Conservation (phyloP, 148 eudicot genomes). For the Nyssa sinensis region DNA sequence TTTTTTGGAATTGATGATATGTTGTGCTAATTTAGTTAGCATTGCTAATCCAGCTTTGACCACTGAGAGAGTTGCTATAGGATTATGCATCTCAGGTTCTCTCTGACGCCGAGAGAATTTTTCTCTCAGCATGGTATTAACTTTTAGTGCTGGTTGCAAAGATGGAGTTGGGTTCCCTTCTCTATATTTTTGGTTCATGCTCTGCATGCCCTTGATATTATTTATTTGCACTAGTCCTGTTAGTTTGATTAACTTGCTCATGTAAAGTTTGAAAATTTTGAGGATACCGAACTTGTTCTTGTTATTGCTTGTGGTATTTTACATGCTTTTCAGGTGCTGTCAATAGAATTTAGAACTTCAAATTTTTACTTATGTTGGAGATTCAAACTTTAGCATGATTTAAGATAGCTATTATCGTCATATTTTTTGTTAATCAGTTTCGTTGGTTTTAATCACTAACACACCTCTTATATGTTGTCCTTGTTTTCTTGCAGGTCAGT, state of each 20-base stretch:
- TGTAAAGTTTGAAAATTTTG: neutral
- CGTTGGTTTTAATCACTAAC: neutral
- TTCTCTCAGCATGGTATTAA: too few species aligned
- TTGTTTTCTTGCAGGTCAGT: conserved; percentile 49
- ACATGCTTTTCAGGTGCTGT: conserved; percentile 9
- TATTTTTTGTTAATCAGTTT: neutral
- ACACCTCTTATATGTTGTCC: neutral
- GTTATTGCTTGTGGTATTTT: too few species aligned
- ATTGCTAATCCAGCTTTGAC: too few species aligned
- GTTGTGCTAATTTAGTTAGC: too few species aligned
- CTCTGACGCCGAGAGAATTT: too few species aligned
- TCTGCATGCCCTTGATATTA: neutral
- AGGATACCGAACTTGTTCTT: neutral
- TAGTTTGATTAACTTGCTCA: neutral
- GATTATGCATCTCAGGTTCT: too few species aligned
- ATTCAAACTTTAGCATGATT: neutral
- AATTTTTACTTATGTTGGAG: neutral
- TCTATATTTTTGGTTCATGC: neutral
- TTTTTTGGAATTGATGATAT: too few species aligned
- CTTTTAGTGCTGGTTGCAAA: too few species aligned
- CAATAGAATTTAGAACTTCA: neutral
- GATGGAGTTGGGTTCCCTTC: neutral
- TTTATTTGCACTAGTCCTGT: neutral
- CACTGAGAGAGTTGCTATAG: too few species aligned
- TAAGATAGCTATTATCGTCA: neutral